Conservation (phyloP, 2,329 filamentous ascomycete genomes). For the Hymenoscyphus repandus region DNA sequence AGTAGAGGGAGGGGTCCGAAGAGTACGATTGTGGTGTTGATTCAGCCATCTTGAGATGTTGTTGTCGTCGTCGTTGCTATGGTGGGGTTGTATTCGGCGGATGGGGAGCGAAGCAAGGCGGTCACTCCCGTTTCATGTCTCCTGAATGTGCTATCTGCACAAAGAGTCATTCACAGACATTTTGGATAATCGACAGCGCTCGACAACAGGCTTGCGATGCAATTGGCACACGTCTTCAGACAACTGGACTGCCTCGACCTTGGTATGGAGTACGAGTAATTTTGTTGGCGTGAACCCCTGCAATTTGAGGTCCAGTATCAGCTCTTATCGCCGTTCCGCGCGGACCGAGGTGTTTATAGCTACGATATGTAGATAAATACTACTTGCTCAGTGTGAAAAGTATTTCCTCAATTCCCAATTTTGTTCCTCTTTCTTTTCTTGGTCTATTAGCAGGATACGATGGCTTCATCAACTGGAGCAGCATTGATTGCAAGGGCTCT, state of each 20-base stretch:
- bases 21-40: conserved; percentile 29
- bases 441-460: neutral
- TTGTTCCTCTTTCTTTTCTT: no score
- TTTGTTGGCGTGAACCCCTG: neutral
- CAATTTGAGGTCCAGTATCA: neutral
- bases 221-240: conserved; percentile 9
- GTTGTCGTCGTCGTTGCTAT: conserved; percentile 2
- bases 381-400: no score
- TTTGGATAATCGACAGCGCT: neutral
- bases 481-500: conserved; percentile 26
- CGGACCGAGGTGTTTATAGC: no score
- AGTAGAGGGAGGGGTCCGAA: conserved; percentile 72
- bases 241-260: neutral
- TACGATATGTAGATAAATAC: no score
- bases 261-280: no score
- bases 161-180: neutral
- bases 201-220: neutral
- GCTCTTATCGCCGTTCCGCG: no score
- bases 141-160: neutral
- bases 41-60: conserved; percentile 27
- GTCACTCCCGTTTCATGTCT: conserved; percentile 16
- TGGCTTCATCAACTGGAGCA: conserved; percentile 20
- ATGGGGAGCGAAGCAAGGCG: neutral
- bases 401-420: no score
- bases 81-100: neutral